These are phyloP conservation scores for Mariannaea elegans DNA, from an alignment of 2,329 filamentous ascomycete genomes.

Conservation along the genomic window DNA sequence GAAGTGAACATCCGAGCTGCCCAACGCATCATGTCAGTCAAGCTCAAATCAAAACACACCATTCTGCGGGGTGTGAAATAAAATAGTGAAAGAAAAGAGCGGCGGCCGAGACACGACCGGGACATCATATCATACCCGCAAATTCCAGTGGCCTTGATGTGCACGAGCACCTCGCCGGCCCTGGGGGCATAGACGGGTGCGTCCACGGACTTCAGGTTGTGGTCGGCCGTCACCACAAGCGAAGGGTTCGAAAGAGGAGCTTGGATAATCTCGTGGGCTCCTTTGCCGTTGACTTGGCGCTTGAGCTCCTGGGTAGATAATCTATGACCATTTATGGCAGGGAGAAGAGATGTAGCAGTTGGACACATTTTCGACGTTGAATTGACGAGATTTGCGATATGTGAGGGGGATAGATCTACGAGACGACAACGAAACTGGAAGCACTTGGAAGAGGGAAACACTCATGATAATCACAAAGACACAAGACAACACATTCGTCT, in stretches of 20 bases:
- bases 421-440: background rate
- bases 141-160: constrained; percentile 70
- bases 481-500: background rate
- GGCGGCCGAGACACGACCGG: background rate
- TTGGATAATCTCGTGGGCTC: constrained; percentile 25
- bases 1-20: constrained; percentile 72
- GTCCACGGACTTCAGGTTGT: constrained; percentile 64
- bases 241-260: constrained; percentile 45
- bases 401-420: background rate
- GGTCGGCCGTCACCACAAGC: constrained; percentile 63
- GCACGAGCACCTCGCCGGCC: constrained; percentile 64
- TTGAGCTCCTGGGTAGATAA: constrained; percentile 28
- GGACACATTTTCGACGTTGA: constrained; percentile 28
- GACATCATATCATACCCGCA: constrained; percentile 59
- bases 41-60: background rate
- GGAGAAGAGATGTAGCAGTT: constrained; percentile 27
- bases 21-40: background rate
- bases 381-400: background rate
- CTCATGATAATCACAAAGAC: background rate
- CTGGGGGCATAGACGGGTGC: constrained; percentile 64
- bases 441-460: background rate
- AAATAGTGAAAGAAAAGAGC: no score
- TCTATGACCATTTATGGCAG: constrained; percentile 15
- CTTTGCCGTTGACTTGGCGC: constrained; percentile 23
- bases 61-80: no score